Conservation (phyloP, 75 land plant species). For the Cryptomeria japonica region DNA sequence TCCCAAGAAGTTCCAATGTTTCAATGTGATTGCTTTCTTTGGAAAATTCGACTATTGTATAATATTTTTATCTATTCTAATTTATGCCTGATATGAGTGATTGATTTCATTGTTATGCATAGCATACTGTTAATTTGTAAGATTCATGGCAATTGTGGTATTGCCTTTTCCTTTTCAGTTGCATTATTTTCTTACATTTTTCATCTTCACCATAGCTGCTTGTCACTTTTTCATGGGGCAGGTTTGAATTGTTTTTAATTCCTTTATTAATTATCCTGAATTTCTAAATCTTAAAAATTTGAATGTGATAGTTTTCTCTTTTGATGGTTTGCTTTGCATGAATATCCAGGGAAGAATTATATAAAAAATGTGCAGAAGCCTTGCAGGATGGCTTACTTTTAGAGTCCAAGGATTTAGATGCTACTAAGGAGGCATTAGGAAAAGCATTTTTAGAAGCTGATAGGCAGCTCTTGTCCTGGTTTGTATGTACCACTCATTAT, state of each 20-base stretch:
- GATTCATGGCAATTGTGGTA: background rate
- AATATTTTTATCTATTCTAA: background rate
- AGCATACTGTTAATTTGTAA: background rate
- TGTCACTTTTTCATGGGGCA: background rate
- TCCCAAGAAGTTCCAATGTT: too few relatives aligned
- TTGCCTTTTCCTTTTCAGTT: background rate
- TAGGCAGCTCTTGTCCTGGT: conserved; percentile 49
- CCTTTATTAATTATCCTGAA: background rate
- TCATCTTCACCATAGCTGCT: background rate
- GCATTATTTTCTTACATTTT: background rate
- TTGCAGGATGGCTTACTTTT: conserved; percentile 69
- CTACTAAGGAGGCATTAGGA: conserved; percentile 46
- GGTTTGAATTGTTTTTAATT: background rate
- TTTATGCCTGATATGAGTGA: background rate
- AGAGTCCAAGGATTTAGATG: conserved; percentile 40
- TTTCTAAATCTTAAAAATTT: background rate
- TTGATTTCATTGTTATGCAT: background rate
- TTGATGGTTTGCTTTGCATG: background rate
- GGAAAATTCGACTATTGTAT: background rate
- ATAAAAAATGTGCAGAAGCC: conserved; percentile 71
- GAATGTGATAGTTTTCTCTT: background rate
- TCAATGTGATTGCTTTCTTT: background rate
- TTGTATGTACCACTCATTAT: conserved; percentile 13
- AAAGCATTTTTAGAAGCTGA: conserved; percentile 77
- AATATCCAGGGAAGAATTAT: conserved; percentile 75